Evolutionary conservation across 164 flowering plant species (phyloP).

Genomic region (Aristolochia californica): DNA sequence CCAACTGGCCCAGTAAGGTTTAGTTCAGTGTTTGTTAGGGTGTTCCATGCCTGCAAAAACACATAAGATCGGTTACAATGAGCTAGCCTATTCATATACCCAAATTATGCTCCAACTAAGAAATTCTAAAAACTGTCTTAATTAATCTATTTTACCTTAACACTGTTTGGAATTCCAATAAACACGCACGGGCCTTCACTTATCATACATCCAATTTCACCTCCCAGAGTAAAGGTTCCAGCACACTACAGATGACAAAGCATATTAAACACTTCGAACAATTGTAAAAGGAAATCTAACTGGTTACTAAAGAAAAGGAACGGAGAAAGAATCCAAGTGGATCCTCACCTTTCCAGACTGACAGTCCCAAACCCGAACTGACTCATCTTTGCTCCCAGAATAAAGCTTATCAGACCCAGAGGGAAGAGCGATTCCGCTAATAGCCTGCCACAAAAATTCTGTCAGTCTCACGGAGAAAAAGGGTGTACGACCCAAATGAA

Average conservation of each 20-base stretch:
- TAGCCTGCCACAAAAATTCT: conserved; percentile 39
- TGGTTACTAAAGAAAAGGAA: neutral
- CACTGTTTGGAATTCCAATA: conserved; percentile 71
- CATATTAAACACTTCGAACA: neutral
- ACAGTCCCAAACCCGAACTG: conserved; percentile 77
- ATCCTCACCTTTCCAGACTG: conserved; percentile 70
- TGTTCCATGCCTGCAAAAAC: conserved; percentile 80
- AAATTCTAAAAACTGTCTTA: neutral
- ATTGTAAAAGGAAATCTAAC: neutral
- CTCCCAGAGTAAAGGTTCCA: conserved; percentile 54
- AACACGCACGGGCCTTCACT: conserved; percentile 97
- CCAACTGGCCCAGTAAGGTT: conserved; percentile 82
- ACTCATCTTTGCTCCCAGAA: conserved; percentile 61
- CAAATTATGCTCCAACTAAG: too few relatives aligned
- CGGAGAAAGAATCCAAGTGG: neutral
- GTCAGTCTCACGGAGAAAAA: neutral
- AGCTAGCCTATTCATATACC: too few relatives aligned
- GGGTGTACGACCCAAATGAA: neutral
- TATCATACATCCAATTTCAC: conserved; percentile 85
- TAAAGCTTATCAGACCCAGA: conserved; percentile 75
- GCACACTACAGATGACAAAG: conserved; percentile 37
- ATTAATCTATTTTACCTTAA: conserved; percentile 43
- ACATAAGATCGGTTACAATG: too few relatives aligned
- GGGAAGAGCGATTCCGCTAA: conserved; percentile 68
- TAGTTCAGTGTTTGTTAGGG: conserved; percentile 42